Evolutionary conservation across 371 early-diverging fungal species (phyloP).

Genomic region (Mucor saturninus): DNA sequence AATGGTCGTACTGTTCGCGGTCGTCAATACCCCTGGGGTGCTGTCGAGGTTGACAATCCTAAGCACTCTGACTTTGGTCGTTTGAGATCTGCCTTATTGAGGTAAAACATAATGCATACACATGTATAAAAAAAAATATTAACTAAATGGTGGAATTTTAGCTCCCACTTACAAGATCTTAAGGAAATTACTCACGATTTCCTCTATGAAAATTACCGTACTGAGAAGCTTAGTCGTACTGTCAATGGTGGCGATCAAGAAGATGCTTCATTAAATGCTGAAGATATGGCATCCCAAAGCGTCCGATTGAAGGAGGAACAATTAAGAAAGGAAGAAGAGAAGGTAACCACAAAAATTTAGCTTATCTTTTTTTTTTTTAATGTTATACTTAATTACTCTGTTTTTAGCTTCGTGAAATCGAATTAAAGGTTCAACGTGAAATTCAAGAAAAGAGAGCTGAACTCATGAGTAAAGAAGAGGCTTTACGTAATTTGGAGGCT

Average conservation of each 20-base stretch:
- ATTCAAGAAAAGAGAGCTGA: slow-evolving; percentile 66
- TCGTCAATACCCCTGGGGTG: slow-evolving; percentile 99
- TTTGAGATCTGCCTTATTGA: slow-evolving; percentile 89
- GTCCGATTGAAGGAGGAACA: slow-evolving; percentile 66
- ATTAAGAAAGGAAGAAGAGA: slow-evolving; percentile 66
- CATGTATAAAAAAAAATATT: background rate
- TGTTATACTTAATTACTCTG: slow-evolving; percentile 6
- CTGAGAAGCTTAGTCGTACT: slow-evolving; percentile 85
- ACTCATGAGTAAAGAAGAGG: slow-evolving; percentile 63
- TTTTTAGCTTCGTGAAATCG: slow-evolving; percentile 59
- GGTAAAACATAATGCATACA: slow-evolving; percentile 36
- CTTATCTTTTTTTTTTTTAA: background rate
- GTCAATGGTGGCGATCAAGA: slow-evolving; percentile 58
- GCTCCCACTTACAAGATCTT: slow-evolving; percentile 93
- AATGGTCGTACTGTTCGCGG: slow-evolving; percentile 86
- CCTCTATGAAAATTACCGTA: slow-evolving; percentile 90
- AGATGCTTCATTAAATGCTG: slow-evolving; percentile 51
- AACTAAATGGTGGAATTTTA: slow-evolving; percentile 14
- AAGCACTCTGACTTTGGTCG: slow-evolving; percentile 97
- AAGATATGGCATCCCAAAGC: slow-evolving; percentile 59
- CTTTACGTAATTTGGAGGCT: slow-evolving; percentile 60
- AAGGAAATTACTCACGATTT: slow-evolving; percentile 87
- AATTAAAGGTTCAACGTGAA: slow-evolving; percentile 63
- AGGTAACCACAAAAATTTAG: slow-evolving; percentile 32
- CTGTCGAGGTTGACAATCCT: slow-evolving; percentile 91